A percentile compares a stretch with the other conserved stretches of the same genome.
Evolutionary conservation across 805 yeast species (phyloP).

Genomic region (Spathaspora arborariae): DNA sequence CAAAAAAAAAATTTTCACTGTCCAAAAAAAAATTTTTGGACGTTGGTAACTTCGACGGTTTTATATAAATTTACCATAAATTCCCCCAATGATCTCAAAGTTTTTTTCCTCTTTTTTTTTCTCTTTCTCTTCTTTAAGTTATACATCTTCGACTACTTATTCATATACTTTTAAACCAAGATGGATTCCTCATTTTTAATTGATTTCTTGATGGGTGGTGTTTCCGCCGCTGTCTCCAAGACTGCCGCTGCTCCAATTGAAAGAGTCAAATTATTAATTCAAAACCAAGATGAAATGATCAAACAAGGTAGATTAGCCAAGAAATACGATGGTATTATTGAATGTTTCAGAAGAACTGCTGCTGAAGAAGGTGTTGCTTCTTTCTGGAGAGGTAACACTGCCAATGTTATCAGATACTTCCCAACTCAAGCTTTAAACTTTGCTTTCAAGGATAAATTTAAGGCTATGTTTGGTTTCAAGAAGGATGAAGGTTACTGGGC

Average conservation of each 20-base stretch:
- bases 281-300: constrained; percentile 97
- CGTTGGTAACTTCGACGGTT: background rate
- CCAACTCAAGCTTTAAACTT: constrained; percentile 98
- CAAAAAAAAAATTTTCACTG: background rate
- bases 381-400: constrained; percentile 99
- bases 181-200: constrained; percentile 26
- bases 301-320: constrained; percentile 92
- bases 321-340: constrained; percentile 85
- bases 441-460: constrained; percentile 97
- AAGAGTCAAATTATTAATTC: constrained; percentile 94
- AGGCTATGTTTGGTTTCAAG: constrained; percentile 94
- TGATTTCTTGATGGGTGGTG: constrained; percentile 94
- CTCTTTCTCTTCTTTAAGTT: constrained; percentile 3
- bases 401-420: constrained; percentile 98
- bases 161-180: constrained; percentile 12
- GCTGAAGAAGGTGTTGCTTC: constrained; percentile 88
- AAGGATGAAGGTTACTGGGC: constrained; percentile 88
- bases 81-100: background rate
- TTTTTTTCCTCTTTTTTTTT: constrained; percentile 4
- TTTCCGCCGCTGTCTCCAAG: constrained; percentile 97
- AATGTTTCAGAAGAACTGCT: constrained; percentile 93
- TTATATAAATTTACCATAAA: constrained; percentile 1
- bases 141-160: constrained; percentile 4
- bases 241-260: constrained; percentile 98
- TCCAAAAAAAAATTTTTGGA: background rate